These are phyloP conservation scores for Capronia epimyces DNA, from an alignment of 2,329 filamentous ascomycete genomes.

Conservation along the genomic window DNA sequence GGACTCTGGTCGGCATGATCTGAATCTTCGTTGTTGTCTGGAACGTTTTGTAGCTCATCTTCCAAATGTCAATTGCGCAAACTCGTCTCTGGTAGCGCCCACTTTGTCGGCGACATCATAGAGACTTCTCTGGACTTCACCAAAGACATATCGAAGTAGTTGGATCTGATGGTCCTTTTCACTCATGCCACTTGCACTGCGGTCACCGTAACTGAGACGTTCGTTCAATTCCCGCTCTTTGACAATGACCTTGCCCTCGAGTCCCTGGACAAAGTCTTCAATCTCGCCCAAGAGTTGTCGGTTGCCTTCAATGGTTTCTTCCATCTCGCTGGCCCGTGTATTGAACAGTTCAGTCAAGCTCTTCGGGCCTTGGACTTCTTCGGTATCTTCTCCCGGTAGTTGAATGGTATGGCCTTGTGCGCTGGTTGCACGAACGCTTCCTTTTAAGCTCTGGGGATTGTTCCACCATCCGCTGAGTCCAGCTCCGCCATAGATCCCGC, in stretches of 20 bases:
- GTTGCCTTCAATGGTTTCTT: slow-evolving; percentile 52
- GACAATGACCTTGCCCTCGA: slow-evolving; percentile 49
- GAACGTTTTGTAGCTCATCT: slow-evolving; percentile 5
- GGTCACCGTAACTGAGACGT: slow-evolving; percentile 53
- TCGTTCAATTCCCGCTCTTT: slow-evolving; percentile 44
- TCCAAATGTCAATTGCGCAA: slow-evolving; percentile 51
- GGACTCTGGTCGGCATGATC: too few species aligned
- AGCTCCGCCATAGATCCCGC: slow-evolving; percentile 20
- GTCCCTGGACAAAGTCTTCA: slow-evolving; percentile 58
- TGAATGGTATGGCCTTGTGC: slow-evolving; percentile 40
- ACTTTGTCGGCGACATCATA: slow-evolving; percentile 58
- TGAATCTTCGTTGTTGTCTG: neutral
- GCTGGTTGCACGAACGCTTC: slow-evolving; percentile 33
- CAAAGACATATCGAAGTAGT: slow-evolving; percentile 48
- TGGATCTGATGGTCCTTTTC: slow-evolving; percentile 43
- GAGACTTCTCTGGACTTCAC: slow-evolving; percentile 62
- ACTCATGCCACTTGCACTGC: slow-evolving; percentile 37
- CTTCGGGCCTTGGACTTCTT: slow-evolving; percentile 45
- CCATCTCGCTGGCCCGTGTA: slow-evolving; percentile 57
- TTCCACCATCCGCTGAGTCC: slow-evolving; percentile 32
- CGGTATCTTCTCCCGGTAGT: slow-evolving; percentile 44
- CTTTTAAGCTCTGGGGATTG: slow-evolving; percentile 29
- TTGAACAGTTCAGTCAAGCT: slow-evolving; percentile 62
- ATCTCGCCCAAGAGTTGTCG: slow-evolving; percentile 58
- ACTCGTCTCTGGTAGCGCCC: slow-evolving; percentile 54